phyloP scores from a whole-genome alignment of 176 grass and related monocot species.

The Cocos nucifera region DNA sequence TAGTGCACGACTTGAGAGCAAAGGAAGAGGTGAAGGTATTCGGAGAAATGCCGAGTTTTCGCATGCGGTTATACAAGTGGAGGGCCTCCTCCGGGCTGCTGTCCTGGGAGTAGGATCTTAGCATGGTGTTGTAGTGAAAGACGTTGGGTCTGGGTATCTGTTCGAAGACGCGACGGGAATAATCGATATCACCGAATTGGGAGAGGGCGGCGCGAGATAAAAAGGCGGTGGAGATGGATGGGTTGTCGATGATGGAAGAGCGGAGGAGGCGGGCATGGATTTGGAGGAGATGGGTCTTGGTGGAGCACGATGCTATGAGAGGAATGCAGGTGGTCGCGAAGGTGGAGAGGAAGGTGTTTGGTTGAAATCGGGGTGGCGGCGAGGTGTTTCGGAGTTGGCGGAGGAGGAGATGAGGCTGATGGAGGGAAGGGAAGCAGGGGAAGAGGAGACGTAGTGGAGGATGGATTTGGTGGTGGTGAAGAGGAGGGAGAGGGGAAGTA shows the following conservation, averaged over 20 bases:
- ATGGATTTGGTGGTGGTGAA: no score
- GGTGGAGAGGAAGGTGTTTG: background rate
- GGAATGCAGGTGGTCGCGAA: slow-evolving; percentile 3
- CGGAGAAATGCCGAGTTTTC: slow-evolving; percentile 35
- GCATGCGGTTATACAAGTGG: slow-evolving; percentile 39
- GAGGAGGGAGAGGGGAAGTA: no score
- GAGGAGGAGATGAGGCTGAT: no score
- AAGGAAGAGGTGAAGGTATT: slow-evolving; percentile 58
- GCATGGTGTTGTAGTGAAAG: slow-evolving; percentile 50
- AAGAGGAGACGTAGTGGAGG: no score
- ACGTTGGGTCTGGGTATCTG: slow-evolving; percentile 19
- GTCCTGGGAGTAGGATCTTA: slow-evolving; percentile 20
- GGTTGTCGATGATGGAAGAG: slow-evolving; percentile 10
- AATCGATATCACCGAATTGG: slow-evolving; percentile 10
- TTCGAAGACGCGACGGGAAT: slow-evolving; percentile 31
- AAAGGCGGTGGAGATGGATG: slow-evolving; percentile 17
- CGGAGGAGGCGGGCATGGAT: slow-evolving; percentile 31
- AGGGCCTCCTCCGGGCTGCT: slow-evolving; percentile 9
- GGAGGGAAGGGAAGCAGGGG: no score
- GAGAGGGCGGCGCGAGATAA: slow-evolving; percentile 34
- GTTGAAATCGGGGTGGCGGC: background rate
- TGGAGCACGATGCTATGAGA: slow-evolving; percentile 26
- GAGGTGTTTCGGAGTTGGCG: no score
- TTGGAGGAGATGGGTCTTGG: slow-evolving; percentile 27
- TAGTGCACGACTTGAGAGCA: slow-evolving; percentile 31